These are phyloP conservation scores for Chondrus crispus DNA, from an alignment of 23 red algal species.

Conservation along the genomic window DNA sequence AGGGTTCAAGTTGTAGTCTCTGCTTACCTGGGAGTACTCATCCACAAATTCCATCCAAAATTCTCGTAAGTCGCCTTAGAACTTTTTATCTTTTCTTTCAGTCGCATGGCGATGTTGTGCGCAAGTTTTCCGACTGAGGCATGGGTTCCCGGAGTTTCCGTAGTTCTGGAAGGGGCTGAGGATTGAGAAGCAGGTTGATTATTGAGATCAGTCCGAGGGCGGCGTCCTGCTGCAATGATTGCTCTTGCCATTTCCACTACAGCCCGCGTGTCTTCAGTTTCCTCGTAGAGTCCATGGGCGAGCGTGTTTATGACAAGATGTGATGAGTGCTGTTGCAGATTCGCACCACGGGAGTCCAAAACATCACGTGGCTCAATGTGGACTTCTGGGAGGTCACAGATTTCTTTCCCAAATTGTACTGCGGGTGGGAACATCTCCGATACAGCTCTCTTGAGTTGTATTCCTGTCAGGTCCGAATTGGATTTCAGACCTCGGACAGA, in stretches of 20 bases:
- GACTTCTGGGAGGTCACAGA: not conserved
- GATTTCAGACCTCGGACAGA: not conserved
- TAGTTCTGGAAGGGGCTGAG: not conserved
- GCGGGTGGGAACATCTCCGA: constrained; percentile 13
- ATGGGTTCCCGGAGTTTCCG: not conserved
- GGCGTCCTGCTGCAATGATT: not conserved
- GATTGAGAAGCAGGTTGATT: not conserved
- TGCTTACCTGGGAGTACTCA: not conserved
- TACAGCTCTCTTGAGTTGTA: not conserved
- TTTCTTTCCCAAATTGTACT: not conserved
- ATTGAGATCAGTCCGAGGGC: not conserved
- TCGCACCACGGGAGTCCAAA: not conserved
- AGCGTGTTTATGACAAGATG: not conserved
- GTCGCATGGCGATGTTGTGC: not conserved
- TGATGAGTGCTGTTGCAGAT: constrained; percentile 8
- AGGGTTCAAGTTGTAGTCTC: not conserved
- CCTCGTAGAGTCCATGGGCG: not conserved
- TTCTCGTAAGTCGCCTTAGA: not conserved
- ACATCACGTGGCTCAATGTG: not conserved
- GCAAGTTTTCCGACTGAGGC: not conserved
- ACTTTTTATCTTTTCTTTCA: not conserved
- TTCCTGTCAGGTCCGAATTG: not conserved
- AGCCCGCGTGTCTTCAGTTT: not conserved
- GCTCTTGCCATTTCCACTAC: not conserved
- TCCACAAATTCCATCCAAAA: constrained; percentile 6